These are phyloP conservation scores for Candida ponderosae DNA, from an alignment of 805 yeast species.

Conservation along the genomic window DNA sequence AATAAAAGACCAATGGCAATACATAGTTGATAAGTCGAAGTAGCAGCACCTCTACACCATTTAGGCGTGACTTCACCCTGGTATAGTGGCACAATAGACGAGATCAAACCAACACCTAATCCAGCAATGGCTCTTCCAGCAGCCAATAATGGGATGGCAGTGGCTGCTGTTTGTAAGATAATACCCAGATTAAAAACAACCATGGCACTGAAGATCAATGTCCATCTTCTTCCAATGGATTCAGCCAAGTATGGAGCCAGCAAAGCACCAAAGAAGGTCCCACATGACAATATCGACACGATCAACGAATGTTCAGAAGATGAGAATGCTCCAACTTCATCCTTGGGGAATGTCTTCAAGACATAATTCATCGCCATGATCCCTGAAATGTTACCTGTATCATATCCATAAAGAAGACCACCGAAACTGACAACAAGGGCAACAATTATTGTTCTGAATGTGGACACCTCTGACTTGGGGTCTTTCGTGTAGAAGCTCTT, in stretches of 20 bases:
- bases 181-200: constrained; percentile 46
- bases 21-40: constrained; percentile 69
- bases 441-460: constrained; percentile 38
- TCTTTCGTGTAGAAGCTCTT: constrained; percentile 33
- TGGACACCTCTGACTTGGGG: constrained; percentile 41
- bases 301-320: constrained; percentile 48
- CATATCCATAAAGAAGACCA: constrained; percentile 61
- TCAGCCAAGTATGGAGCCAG: constrained; percentile 52
- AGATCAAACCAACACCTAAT: constrained; percentile 63
- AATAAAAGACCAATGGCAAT: constrained; percentile 65
- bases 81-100: constrained; percentile 68
- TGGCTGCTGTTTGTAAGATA: constrained; percentile 37
- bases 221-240: constrained; percentile 44
- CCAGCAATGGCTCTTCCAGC: constrained; percentile 73
- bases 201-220: constrained; percentile 35
- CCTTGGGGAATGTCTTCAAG: constrained; percentile 31
- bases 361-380: constrained; percentile 58
- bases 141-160: constrained; percentile 41
- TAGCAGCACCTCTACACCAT: constrained; percentile 72
- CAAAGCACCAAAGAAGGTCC: constrained; percentile 64
- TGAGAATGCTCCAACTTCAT: constrained; percentile 26
- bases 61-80: constrained; percentile 77
- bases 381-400: constrained; percentile 62
- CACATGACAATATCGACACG: constrained; percentile 68
- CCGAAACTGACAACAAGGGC: constrained; percentile 62